Evolutionary conservation across 345 rosid species (phyloP).

Genomic region (Draba incana): DNA sequence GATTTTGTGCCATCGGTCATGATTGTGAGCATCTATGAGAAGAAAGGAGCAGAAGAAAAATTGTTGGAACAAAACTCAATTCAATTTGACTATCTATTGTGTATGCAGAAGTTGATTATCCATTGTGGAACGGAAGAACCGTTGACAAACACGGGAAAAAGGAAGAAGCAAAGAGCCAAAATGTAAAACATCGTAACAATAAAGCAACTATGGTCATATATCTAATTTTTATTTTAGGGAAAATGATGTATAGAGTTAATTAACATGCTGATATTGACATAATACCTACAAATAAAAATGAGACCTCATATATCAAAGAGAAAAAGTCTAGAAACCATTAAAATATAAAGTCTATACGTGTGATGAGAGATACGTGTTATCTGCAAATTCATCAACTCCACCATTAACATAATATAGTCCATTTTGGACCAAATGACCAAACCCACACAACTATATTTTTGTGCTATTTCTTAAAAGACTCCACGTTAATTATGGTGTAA

Average conservation of each 20-base stretch:
- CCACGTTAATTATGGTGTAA: no score
- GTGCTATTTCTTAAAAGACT: no score
- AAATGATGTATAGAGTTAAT: not conserved
- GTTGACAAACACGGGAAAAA: slow-evolving; percentile 2
- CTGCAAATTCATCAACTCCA: no score
- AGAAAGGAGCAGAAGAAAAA: slow-evolving; percentile 3
- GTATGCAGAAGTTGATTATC: not conserved
- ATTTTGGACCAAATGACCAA: no score
- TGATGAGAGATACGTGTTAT: not conserved
- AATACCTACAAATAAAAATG: not conserved
- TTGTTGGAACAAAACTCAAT: not conserved
- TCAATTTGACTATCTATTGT: no score
- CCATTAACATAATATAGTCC: no score
- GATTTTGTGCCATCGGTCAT: slow-evolving; percentile 13
- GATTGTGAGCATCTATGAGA: not conserved
- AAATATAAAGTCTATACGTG: not conserved
- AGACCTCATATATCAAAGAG: not conserved
- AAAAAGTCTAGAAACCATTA: not conserved
- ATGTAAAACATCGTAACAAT: not conserved
- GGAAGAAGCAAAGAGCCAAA: slow-evolving; percentile 7
- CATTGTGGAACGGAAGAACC: not conserved
- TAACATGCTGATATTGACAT: slow-evolving; percentile 5
- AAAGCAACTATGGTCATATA: not conserved
- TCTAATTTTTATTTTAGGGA: no score
- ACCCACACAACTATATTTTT: no score